phyloP scores from a whole-genome alignment of 768 basidiomycete genomes.

The Kwoniella botswanensis region DNA sequence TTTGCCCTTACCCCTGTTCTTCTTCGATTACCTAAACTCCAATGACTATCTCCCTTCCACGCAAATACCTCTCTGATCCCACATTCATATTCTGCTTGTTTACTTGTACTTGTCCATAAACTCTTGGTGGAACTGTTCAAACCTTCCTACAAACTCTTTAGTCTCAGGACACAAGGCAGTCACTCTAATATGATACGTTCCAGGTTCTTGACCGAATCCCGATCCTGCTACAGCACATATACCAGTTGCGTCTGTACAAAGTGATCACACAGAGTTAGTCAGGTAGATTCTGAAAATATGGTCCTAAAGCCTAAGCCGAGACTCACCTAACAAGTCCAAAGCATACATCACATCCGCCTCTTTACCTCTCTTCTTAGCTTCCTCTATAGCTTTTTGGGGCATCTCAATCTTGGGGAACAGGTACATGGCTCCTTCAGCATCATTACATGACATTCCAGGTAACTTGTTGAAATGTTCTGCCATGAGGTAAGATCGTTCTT shows the following conservation, averaged over 20 bases:
- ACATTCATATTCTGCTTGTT: not conserved
- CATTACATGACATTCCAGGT: constrained; percentile 78
- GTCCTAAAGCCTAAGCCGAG: no score
- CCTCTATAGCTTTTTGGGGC: constrained; percentile 72
- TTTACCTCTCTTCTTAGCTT: constrained; percentile 73
- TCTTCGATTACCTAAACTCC: not conserved
- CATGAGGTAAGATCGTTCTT: constrained; percentile 62
- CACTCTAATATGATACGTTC: constrained; percentile 86
- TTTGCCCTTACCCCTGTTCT: not conserved
- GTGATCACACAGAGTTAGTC: no score
- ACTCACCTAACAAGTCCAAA: constrained; percentile 75
- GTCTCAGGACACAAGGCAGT: constrained; percentile 95
- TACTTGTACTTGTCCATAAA: constrained; percentile 63
- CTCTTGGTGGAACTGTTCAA: constrained; percentile 74
- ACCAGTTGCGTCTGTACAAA: constrained; percentile 55
- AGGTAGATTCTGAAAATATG: no score
- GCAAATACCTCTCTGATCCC: not conserved
- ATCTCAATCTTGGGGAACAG: constrained; percentile 84
- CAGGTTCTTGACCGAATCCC: constrained; percentile 91
- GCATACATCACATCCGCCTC: constrained; percentile 89
- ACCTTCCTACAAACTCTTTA: constrained; percentile 84
- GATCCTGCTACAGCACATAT: constrained; percentile 93
- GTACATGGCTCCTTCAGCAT: constrained; percentile 80
- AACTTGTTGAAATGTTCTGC: constrained; percentile 76
- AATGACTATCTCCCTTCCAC: no score